phyloP scores from a whole-genome alignment of 257 asterid genomes.

The Nicotiana paniculata region DNA sequence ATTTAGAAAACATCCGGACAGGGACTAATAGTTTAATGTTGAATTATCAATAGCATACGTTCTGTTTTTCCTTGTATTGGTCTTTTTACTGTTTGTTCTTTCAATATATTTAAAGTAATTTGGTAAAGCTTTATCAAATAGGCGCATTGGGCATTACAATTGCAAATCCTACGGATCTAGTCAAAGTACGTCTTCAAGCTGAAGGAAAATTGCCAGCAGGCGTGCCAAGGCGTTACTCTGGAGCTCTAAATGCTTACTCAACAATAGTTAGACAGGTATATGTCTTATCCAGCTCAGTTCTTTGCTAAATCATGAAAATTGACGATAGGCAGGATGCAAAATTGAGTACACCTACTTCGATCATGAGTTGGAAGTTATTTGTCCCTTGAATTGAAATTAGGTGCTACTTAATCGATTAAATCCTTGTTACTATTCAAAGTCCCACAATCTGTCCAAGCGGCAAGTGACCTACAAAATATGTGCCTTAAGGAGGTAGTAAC shows the following conservation, averaged over 20 bases:
- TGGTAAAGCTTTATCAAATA: constrained; percentile 23
- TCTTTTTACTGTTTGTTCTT: neutral
- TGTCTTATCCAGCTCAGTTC: constrained; percentile 3
- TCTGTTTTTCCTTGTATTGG: neutral
- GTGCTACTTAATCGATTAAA: neutral
- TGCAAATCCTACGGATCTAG: constrained; percentile 99
- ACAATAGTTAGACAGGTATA: constrained; percentile 77
- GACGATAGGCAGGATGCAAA: neutral
- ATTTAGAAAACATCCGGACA: neutral
- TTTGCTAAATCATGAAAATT: neutral
- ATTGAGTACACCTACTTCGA: neutral
- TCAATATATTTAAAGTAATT: constrained; percentile 8
- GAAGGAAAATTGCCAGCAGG: constrained; percentile 94
- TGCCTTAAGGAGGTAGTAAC: neutral
- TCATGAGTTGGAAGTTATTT: neutral
- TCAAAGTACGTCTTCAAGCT: constrained; percentile 94
- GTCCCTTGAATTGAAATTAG: neutral
- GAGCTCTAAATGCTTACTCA: constrained; percentile 91
- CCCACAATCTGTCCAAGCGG: neutral
- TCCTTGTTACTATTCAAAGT: neutral
- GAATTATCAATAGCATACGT: neutral
- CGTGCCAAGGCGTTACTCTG: constrained; percentile 91
- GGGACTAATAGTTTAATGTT: neutral
- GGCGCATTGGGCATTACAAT: constrained; percentile 72
- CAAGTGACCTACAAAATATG: neutral